These are phyloP conservation scores for Verticillium longisporum DNA, from an alignment of 2,329 filamentous ascomycete species.

Conservation along the genomic window DNA sequence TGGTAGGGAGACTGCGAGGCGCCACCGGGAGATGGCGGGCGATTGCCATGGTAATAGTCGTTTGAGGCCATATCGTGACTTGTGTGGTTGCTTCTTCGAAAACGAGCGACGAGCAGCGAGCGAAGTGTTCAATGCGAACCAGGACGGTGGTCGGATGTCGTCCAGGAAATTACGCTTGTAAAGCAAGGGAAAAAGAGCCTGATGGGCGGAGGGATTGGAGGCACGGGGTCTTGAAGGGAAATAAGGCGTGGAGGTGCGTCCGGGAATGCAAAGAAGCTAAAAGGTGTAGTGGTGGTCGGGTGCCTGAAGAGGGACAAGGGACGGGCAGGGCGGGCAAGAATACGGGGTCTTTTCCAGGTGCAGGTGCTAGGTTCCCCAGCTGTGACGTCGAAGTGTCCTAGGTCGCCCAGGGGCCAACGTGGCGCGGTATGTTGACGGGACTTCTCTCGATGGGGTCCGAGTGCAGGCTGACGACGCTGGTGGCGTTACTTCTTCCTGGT, in stretches of 20 bases:
- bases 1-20: conserved; percentile 34
- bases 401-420: background rate
- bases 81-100: background rate
- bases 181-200: background rate
- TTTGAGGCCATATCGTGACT: conserved; percentile 49
- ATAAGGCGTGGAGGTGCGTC: conserved; percentile 2
- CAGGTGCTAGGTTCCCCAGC: background rate
- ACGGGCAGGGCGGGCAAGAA: background rate
- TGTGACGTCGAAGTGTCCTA: background rate
- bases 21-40: conserved; percentile 26
- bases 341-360: background rate
- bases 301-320: background rate
- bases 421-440: background rate
- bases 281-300: background rate
- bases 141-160: background rate
- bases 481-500: background rate
- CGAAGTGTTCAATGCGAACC: background rate
- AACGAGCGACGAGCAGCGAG: background rate
- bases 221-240: background rate
- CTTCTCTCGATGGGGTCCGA: background rate
- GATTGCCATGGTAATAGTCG: conserved; percentile 55
- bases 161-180: conserved; percentile 8
- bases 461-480: background rate
- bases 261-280: background rate
- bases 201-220: conserved; percentile 4